Base-by-base conservation (phyloP, 1,139 yeast genomes). In the Scheffersomyces segobiensis region DNA sequence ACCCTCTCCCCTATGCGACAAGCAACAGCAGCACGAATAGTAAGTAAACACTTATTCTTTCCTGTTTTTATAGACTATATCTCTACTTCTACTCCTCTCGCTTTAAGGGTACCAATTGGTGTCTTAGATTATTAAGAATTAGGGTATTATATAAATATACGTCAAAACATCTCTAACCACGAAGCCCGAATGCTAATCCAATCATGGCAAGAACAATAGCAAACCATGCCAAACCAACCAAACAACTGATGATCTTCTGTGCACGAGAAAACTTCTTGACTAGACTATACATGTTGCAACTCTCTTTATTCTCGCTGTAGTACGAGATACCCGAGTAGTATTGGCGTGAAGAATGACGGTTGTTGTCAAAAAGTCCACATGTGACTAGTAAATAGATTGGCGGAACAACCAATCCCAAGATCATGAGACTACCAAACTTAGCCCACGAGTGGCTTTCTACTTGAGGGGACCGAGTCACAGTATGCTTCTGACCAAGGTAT, bases 131-230 rank as follows among this genome's bases (percentile, higher is more conserved):
- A 50, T 50, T n/a, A 50, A 24, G 46, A 24, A 32, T 24, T 50
- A 32, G 52, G 46, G 22, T 39, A n/a, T 52, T 19, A 46, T 39
- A 53, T 47, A 19, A 17, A 21, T 19, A 53, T 48, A 32, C 12
- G 42, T 32, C 42, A 17, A 32, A 32, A 32, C 42, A 14, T 32
- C 32, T 32, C 42, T 32, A 32, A 12, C 42, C 49, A 7, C 74
- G 74, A 2, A 72, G 58, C 19, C 80, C 82, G 32, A 79, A 60
- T 0, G 82, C 81, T 6, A 79, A 76, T 0, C 79, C 82, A 19
- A 79, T 75, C 82, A 78, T 77, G 17, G 81, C 77, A 32, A 78
- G 59, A 5, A 77, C 70, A 4, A 73, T 62, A 17, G 63, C 56
- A 8, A 75, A 55, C 83, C 83, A 79, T 2, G 71, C 14, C 10